These are phyloP conservation scores for Solanum peruvianum DNA, from an alignment of 257 asterid species.

Conservation along the genomic window DNA sequence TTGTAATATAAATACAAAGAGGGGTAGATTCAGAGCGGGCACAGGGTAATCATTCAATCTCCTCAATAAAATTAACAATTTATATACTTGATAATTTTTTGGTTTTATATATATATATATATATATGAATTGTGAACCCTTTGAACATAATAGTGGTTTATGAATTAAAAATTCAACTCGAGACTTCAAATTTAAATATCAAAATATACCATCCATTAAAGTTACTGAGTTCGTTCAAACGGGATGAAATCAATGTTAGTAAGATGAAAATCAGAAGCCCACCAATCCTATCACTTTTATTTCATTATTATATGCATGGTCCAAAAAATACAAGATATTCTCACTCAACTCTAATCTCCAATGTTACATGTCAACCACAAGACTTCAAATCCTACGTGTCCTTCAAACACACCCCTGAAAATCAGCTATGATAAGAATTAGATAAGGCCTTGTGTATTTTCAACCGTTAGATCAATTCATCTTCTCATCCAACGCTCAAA, in stretches of 20 bases:
- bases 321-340: background rate
- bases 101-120: too few relatives aligned
- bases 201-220: fast-evolving
- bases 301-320: background rate
- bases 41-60: background rate
- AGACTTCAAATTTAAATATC: fast-evolving
- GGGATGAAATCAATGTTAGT: fast-evolving
- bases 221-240: background rate
- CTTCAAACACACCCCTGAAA: conserved; percentile 18
- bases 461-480: conserved; percentile 43
- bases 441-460: conserved; percentile 41
- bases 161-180: too few relatives aligned
- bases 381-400: conserved; percentile 21
- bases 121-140: too few relatives aligned
- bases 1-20: background rate
- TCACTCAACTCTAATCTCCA: background rate
- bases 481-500: conserved; percentile 36
- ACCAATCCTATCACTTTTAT: background rate
- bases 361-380: conserved; percentile 14
- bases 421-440: conserved; percentile 43
- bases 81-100: too few relatives aligned
- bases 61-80: too few relatives aligned
- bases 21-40: background rate
- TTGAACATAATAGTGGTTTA: background rate
- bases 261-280: background rate